Evolutionary conservation across 164 flowering plant genomes (phyloP).

Genomic region (Vitis amurensis): DNA sequence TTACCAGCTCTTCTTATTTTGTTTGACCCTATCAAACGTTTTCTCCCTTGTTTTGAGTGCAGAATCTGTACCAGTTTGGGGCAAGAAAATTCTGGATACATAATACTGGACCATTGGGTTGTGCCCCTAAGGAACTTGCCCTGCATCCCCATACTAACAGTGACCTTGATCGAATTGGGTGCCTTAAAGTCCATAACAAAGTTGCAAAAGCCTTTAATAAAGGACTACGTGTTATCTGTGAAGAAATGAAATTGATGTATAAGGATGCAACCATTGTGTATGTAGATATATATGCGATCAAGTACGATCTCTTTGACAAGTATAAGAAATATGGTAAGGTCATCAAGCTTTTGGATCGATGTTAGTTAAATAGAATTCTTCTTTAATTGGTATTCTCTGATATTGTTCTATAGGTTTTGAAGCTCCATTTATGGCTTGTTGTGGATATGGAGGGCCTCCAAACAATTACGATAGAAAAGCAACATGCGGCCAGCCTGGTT

Average conservation of each 20-base stretch:
- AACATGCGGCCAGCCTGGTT: conserved; percentile 39
- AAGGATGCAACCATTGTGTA: conserved; percentile 44
- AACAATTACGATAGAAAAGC: conserved; percentile 40
- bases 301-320: conserved; percentile 51
- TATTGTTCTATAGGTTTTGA: conserved; percentile 33
- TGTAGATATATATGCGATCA: conserved; percentile 51
- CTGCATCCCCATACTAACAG: conserved; percentile 15
- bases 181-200: conserved; percentile 41
- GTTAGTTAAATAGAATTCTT: background rate
- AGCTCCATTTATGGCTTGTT: conserved; percentile 41
- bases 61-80: conserved; percentile 48
- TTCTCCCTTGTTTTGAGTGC: conserved; percentile 8
- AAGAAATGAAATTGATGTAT: conserved; percentile 27
- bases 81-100: conserved; percentile 70
- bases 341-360: background rate
- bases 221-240: conserved; percentile 27
- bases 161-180: conserved; percentile 44
- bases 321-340: conserved; percentile 40
- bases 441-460: conserved; percentile 59
- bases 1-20: background rate
- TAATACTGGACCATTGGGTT: conserved; percentile 63
- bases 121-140: conserved; percentile 53
- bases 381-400: background rate
- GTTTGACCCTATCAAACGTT: too few relatives aligned
- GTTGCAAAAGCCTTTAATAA: conserved; percentile 48